Base-by-base conservation (phyloP, 2,329 filamentous ascomycete genomes). In the Gnomoniopsis sp. region DNA sequence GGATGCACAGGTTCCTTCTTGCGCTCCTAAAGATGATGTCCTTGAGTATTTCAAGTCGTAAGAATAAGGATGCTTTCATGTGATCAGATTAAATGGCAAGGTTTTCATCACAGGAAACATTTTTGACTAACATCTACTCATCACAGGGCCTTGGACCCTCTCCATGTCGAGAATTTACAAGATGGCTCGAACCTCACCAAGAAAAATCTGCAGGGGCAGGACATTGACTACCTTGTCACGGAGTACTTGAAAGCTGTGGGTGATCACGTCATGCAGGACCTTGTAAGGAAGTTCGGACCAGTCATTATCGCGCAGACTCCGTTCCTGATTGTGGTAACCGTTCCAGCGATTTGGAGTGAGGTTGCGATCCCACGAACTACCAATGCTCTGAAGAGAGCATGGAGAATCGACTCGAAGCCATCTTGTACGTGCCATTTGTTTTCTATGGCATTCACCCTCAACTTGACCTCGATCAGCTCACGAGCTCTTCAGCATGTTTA, bases 331-430 rank as follows among this genome's bases (percentile, higher is more conserved):
- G 75, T 85, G 48, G 70, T 85, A 21, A 84, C 83, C 0, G 81
- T 85, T 0, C 83, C 83, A 0, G 82, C 82, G 6, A 81, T 86
- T 8, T 86, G 83, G 83, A 81, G 77, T 41, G 80, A 83, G 48
- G 71, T 72, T 6, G 80, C 82, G 33, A 84, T 81, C 53, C 73
- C 80, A 46, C 75, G 75, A 38, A 85, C 80, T 1, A 70, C 72
- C 49, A 70, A 74, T 52, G 79, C 79, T 17, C 78, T 75, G 46
- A 70, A 75, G 41, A 72, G 70, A 17, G 71, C 77, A 22, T 63
- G 65, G 1, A 69, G 68, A 8, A 47, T 10, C 65, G 75, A 3
- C 70, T 66, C 3, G 60, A 65, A 2, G 62, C 67, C 50, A 66
- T n/a, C n/a, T n/a, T n/a, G n/a, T n/a, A n/a, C n/a, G n/a, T n/a